These are phyloP conservation scores for Rhizoclosmatium globosum DNA, from an alignment of 192 early-diverging fungal genomes.

Conservation along the genomic window DNA sequence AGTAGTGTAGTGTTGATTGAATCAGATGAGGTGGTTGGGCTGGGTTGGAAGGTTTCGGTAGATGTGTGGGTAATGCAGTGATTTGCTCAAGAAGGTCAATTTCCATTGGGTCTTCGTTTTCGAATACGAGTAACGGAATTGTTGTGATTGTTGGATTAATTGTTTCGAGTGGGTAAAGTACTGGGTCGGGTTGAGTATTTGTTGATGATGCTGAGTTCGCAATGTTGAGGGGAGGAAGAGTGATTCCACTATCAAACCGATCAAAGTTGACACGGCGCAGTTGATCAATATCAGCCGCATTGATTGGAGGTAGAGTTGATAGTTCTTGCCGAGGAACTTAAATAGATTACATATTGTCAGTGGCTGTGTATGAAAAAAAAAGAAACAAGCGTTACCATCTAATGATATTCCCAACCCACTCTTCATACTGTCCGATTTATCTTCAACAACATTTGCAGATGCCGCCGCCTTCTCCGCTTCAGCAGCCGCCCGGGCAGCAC, in stretches of 20 bases:
- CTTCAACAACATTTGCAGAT: neutral
- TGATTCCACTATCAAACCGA: constrained; percentile 3
- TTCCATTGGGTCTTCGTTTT: constrained; percentile 1
- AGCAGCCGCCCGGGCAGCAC: constrained; percentile 14
- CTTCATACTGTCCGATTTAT: neutral
- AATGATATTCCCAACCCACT: neutral
- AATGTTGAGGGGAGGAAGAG: neutral
- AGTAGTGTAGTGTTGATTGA: constrained; percentile 19
- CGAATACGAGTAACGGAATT: constrained; percentile 15
- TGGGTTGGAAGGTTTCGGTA: neutral
- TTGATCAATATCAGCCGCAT: neutral
- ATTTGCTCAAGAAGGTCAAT: constrained; percentile 4
- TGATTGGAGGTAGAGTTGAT: neutral
- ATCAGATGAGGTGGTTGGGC: constrained; percentile 10
- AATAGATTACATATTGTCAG: too few species aligned
- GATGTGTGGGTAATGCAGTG: neutral
- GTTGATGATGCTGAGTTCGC: neutral
- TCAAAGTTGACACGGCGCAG: constrained; percentile 12
- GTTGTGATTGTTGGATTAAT: constrained; percentile 3
- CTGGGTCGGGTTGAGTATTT: neutral
- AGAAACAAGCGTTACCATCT: too few species aligned
- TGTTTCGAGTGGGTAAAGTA: neutral
- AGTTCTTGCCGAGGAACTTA: neutral
- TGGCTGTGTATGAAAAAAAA: too few species aligned
- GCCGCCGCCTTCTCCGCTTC: neutral